Evolutionary conservation across 169 alveolate species (phyloP), one percentile per base, ranked within the genome.

Genomic region (Plasmodium falciparum): DNA sequence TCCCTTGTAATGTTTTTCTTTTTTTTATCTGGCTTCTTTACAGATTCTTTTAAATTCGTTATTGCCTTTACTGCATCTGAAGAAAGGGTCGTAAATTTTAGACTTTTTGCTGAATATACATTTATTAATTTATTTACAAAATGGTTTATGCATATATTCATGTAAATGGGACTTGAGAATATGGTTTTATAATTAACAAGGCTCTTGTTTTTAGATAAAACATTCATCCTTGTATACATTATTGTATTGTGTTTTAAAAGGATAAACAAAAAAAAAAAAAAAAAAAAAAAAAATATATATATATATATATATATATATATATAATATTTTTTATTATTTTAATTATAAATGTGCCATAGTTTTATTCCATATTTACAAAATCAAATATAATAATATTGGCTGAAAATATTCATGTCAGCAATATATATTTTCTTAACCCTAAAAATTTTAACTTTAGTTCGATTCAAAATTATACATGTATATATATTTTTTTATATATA

Each of bases 61-160:
- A 86, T 72, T n/a, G 92, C 92, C 24, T 86, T 71, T 52, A 86
- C 92, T 26, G 92, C 92, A 17, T 86, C 92, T 15, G 71, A 75
- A 12, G 92, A 86, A 26, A 86, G 69, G 2, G 92, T 86, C 49
- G 88, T 86, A 73, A 33, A 86, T 0, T 58, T 52, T 70, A 26
- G 61, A 54, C 8, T n/a, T 65, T 45, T 26, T 24, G 54, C 24
- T 6, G 7, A 65, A 20, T 47, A 50, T 71, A 45, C 69, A 13
- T 66, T 78, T 26, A 26, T 66, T n/a, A 78, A 59, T n/a, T 26
- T 24, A 15, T 15, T 66, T 52, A 12, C 43, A 22, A 8, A 74
- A 5, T 13, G 15, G 22, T n/a, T 39, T 47, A 15, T 29, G 50
- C 4, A 8, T 56, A 29, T 33, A 33, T 56, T 78, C 52, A n/a